A percentile compares a stretch with the other conserved stretches of the same genome.
phyloP scores from a whole-genome alignment of 192 early-diverging fungal species.

The Thamnidium elegans region DNA sequence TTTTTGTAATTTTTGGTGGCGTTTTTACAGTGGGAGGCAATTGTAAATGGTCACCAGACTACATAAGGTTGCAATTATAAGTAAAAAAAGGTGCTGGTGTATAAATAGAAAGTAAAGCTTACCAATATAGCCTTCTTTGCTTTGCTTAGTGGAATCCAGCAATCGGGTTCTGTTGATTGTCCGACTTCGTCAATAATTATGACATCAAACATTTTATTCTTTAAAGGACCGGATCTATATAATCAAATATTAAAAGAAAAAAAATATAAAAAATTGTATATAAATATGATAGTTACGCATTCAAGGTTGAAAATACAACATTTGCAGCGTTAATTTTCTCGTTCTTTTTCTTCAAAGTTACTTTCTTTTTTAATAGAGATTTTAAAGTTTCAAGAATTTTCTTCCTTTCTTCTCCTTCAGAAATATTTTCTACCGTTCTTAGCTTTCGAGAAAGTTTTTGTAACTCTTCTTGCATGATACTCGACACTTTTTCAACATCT shows the following conservation, averaged over 20 bases:
- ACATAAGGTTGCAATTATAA: background rate
- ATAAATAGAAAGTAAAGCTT: slow-evolving; percentile 6
- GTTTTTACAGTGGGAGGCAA: slow-evolving; percentile 83
- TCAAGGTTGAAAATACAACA: no score
- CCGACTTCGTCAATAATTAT: slow-evolving; percentile 88
- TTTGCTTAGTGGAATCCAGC: slow-evolving; percentile 81
- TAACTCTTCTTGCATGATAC: no score
- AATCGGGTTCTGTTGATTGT: slow-evolving; percentile 76
- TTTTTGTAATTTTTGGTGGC: background rate
- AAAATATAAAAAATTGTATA: background rate
- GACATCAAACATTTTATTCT: slow-evolving; percentile 67
- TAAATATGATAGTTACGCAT: background rate
- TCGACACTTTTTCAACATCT: no score
- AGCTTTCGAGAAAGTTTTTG: no score
- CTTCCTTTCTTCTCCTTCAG: no score
- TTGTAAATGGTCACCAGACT: slow-evolving; percentile 85
- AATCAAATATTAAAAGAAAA: no score
- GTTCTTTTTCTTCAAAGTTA: no score
- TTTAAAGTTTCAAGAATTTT: no score
- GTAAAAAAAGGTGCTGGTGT: background rate
- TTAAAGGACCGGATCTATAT: slow-evolving; percentile 40
- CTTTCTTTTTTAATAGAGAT: no score
- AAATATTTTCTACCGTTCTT: no score
- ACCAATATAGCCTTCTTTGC: slow-evolving; percentile 65
- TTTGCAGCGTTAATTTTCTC: no score